Evolutionary conservation across 768 basidiomycete genomes (phyloP).

Genomic region (Krasilnikovozyma curviuscula): DNA sequence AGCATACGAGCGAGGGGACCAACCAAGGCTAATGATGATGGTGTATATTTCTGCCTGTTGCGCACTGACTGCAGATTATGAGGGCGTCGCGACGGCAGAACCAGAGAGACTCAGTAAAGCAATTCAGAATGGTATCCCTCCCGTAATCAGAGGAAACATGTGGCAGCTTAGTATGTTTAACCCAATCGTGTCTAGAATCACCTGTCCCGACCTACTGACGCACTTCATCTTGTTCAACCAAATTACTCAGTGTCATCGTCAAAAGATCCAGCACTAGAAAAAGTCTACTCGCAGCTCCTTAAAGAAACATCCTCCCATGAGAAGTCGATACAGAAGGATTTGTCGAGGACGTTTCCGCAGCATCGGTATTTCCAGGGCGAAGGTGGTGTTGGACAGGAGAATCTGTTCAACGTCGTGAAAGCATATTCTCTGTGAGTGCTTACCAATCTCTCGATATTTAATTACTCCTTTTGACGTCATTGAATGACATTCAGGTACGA

Average conservation of each 20-base stretch:
- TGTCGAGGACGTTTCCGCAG: slow-evolving; percentile 91
- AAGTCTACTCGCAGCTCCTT: slow-evolving; percentile 55
- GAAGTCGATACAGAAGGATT: slow-evolving; percentile 80
- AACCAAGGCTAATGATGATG: too few relatives aligned
- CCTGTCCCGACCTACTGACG: neutral
- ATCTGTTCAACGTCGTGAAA: slow-evolving; percentile 90
- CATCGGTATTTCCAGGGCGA: slow-evolving; percentile 90
- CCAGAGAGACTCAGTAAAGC: slow-evolving; percentile 66
- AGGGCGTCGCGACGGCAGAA: slow-evolving; percentile 57
- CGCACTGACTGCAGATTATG: slow-evolving; percentile 43
- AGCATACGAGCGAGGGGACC: too few relatives aligned
- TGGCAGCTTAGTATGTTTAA: slow-evolving; percentile 73
- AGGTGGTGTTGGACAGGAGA: slow-evolving; percentile 88
- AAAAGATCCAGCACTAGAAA: slow-evolving; percentile 72
- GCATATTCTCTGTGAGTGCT: slow-evolving; percentile 71
- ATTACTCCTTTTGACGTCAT: neutral
- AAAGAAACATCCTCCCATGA: slow-evolving; percentile 76
- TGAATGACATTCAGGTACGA: slow-evolving; percentile 40
- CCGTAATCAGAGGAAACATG: slow-evolving; percentile 74
- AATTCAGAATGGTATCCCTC: slow-evolving; percentile 80
- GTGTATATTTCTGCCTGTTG: neutral
- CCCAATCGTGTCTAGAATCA: slow-evolving; percentile 1
- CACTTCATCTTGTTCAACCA: neutral
- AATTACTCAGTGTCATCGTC: slow-evolving; percentile 49
- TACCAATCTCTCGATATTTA: neutral